Conservation (phyloP, 106 monocot species). For the Dioscorea zingiberensis region DNA sequence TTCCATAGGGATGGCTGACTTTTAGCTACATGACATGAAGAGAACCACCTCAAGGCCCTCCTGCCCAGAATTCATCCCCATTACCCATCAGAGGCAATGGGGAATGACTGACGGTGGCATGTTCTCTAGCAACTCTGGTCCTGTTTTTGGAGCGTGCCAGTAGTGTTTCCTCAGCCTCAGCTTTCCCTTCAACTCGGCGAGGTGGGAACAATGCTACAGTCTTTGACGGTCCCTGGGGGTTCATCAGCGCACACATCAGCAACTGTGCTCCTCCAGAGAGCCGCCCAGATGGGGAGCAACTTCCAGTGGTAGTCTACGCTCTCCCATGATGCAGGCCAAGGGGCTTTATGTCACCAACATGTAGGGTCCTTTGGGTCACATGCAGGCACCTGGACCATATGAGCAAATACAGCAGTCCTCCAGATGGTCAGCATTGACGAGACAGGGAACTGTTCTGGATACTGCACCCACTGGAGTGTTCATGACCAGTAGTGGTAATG, state of each 20-base stretch:
- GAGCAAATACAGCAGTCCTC: no score
- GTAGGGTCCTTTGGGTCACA: not conserved
- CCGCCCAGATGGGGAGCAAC: constrained; percentile 39
- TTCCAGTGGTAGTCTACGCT: not conserved
- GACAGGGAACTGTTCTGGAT: not conserved
- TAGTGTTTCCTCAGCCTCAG: no score
- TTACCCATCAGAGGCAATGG: not conserved
- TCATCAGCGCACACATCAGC: constrained; percentile 31
- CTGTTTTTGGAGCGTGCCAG: not conserved
- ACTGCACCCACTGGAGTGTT: no score
- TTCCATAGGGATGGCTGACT: not conserved
- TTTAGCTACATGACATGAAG: constrained; percentile 9
- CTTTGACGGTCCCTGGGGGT: not conserved
- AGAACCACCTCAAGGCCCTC: not conserved
- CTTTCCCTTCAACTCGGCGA: not conserved
- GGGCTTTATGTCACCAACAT: constrained; percentile 3
- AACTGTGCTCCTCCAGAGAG: constrained; percentile 51
- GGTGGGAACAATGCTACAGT: no score
- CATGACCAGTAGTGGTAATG: no score
- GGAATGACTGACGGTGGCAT: not conserved
- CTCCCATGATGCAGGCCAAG: not conserved
- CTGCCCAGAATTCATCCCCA: not conserved
- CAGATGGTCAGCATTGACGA: no score
- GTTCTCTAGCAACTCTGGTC: constrained; percentile 9
- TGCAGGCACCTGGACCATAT: no score